Evolutionary conservation across 2,329 filamentous ascomycete species (phyloP), one percentile per base, ranked within the genome.

Genomic region (Rutstroemia sp.): DNA sequence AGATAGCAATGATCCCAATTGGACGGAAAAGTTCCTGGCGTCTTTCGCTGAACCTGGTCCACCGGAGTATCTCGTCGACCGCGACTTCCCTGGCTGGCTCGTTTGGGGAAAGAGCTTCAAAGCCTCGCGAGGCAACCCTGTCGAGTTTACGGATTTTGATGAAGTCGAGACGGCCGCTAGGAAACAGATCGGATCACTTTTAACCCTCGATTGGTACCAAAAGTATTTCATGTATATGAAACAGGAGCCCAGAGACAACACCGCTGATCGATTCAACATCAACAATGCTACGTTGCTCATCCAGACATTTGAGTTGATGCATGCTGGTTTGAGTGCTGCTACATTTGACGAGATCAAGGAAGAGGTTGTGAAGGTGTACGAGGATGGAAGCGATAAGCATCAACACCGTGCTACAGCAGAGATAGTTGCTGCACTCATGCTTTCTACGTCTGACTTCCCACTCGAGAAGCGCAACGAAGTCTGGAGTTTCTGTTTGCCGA

Each of bases 361-460:
- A 64, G 78, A 96, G 58, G 83, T 88, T 5, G 76, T 81, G 57
- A 81, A 83, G 2, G 84, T 95, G 0, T 97, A 90, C 67, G 92
- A 86, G 14, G 92, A 99, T 70, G 94, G 95, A 9, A 94, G 86
- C 65, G 94, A 99, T 70, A 96, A 96, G 72, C 94, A 99, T 70
- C 92, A 99, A 70, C 94, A 99, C 70, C 88, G 94, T 52, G 94
- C 94, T 16, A 96, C 94, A 2, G 83, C 94, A 0, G 94, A 99
- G 72, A 96, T 99, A 56, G 76, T 99, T 50, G 91, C 89, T 14
- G 92, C 89, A 4, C 73, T 99, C 65, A 77, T 99, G 25, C 84
- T 85, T 16, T 89, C 89, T 38, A 89, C 90, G 16, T 81, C 86
- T 49, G 92, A 96, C 64, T 84, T 90, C 27, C 84, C 86, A 5